phyloP scores from a whole-genome alignment of 805 yeast genomes.

The Candida ulmi region DNA sequence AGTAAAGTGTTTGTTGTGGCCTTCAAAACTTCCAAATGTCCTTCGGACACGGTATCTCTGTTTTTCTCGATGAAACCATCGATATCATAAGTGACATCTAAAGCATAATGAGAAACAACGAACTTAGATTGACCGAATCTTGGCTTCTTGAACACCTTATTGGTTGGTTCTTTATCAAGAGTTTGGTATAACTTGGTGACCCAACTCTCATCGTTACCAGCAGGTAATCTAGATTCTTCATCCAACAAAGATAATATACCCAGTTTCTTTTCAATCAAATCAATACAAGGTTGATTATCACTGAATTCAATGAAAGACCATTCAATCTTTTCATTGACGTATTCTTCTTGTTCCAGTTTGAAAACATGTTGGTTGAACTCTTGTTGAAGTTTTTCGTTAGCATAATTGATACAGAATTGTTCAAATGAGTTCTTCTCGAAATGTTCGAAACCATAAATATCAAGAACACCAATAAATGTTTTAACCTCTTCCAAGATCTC shows the following conservation, averaged over 20 bases:
- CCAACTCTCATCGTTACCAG: constrained; percentile 92
- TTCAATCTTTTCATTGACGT: constrained; percentile 84
- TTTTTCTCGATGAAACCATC: constrained; percentile 97
- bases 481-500: constrained; percentile 52
- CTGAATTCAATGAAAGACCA: constrained; percentile 96
- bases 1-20: constrained; percentile 64
- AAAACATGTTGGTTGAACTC: constrained; percentile 97
- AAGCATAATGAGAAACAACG: constrained; percentile 88
- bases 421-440: constrained; percentile 92
- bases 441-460: constrained; percentile 97
- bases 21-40: constrained; percentile 80
- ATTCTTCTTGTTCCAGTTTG: constrained; percentile 95
- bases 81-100: constrained; percentile 85
- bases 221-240: constrained; percentile 92
- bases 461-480: constrained; percentile 91
- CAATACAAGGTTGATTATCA: constrained; percentile 95
- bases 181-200: constrained; percentile 83
- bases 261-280: constrained; percentile 79
- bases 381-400: constrained; percentile 94
- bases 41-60: constrained; percentile 96
- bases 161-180: constrained; percentile 71
- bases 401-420: constrained; percentile 95
- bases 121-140: constrained; percentile 90
- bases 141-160: constrained; percentile 82
- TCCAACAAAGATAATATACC: constrained; percentile 87